These are phyloP conservation scores for Alternaria postmessia DNA, from an alignment of 2,329 filamentous ascomycete species.

Conservation along the genomic window DNA sequence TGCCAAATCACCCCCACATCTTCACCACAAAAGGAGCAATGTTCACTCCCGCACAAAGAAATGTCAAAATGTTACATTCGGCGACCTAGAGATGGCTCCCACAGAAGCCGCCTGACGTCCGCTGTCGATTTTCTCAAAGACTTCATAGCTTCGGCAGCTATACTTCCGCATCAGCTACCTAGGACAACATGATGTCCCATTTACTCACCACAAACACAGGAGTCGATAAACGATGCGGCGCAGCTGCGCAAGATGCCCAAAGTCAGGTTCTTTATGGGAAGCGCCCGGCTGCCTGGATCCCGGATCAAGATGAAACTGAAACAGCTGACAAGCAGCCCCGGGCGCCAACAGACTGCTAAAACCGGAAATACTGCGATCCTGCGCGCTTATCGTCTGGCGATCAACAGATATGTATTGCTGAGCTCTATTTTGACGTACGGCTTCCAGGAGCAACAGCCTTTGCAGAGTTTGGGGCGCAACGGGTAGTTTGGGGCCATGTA, in stretches of 20 bases:
- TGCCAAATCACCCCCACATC: neutral
- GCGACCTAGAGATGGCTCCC: neutral
- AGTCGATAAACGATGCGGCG: slow-evolving; percentile 3
- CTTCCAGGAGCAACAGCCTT: slow-evolving; percentile 7
- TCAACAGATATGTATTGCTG: slow-evolving; percentile 7
- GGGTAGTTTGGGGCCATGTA: slow-evolving; percentile 26
- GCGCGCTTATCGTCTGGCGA: slow-evolving; percentile 28
- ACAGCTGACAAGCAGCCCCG: slow-evolving; percentile 27
- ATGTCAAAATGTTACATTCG: neutral
- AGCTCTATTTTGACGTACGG: slow-evolving; percentile 16
- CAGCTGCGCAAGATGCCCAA: slow-evolving; percentile 1
- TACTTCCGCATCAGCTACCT: neutral
- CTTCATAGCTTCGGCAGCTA: neutral
- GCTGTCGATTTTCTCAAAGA: neutral
- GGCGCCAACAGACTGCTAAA: slow-evolving; percentile 15
- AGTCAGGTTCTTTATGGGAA: slow-evolving; percentile 9
- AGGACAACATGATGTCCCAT: neutral
- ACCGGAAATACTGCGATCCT: slow-evolving; percentile 11
- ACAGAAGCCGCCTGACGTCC: neutral
- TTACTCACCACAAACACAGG: neutral
- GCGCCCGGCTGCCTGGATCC: slow-evolving; percentile 26
- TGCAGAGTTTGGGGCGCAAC: slow-evolving; percentile 12
- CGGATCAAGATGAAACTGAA: slow-evolving; percentile 38
- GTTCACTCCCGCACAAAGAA: neutral
- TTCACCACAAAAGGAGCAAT: neutral